Percentiles rank a stretch among this genome's conserved stretches.
These are phyloP conservation scores for Austroboletus olivaceoglutinosus DNA, from an alignment of 1,284 basidiomycete genomes.

Conservation along the genomic window DNA sequence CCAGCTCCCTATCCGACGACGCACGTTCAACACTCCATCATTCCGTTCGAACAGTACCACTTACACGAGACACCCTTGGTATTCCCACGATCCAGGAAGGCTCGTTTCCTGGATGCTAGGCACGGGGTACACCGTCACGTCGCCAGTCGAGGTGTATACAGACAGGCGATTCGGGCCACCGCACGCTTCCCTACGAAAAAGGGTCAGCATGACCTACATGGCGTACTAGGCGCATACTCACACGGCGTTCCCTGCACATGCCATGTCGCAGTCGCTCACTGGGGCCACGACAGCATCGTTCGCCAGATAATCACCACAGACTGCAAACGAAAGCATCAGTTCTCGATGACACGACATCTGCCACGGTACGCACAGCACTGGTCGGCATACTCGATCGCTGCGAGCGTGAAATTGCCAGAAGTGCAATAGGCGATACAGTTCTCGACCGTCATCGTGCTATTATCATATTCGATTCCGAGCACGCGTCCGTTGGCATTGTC, in stretches of 20 bases:
- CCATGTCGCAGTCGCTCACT: constrained; percentile 61
- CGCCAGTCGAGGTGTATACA: constrained; percentile 56
- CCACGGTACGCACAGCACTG: constrained; percentile 55
- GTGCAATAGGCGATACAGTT: constrained; percentile 47
- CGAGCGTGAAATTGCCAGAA: constrained; percentile 44
- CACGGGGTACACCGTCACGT: constrained; percentile 55
- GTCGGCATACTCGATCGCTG: constrained; percentile 43
- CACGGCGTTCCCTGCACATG: constrained; percentile 63
- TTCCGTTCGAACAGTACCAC: constrained; percentile 16
- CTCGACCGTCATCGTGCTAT: constrained; percentile 40
- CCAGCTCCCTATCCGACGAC: constrained; percentile 32
- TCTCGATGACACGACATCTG: background rate
- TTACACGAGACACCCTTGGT: constrained; percentile 65
- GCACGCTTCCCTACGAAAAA: constrained; percentile 53
- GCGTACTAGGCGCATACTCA: constrained; percentile 32
- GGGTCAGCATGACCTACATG: background rate
- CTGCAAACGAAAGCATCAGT: constrained; percentile 36
- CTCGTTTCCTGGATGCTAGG: constrained; percentile 52
- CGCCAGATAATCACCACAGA: constrained; percentile 60
- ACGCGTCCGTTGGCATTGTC: constrained; percentile 56
- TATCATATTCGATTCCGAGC: constrained; percentile 37
- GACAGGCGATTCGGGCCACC: constrained; percentile 70
- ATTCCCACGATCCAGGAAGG: constrained; percentile 62
- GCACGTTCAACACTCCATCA: background rate
- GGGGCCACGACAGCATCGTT: constrained; percentile 53